phyloP scores from a whole-genome alignment of 1,139 yeast genomes.

The Geotrichum citri-aurantii region DNA sequence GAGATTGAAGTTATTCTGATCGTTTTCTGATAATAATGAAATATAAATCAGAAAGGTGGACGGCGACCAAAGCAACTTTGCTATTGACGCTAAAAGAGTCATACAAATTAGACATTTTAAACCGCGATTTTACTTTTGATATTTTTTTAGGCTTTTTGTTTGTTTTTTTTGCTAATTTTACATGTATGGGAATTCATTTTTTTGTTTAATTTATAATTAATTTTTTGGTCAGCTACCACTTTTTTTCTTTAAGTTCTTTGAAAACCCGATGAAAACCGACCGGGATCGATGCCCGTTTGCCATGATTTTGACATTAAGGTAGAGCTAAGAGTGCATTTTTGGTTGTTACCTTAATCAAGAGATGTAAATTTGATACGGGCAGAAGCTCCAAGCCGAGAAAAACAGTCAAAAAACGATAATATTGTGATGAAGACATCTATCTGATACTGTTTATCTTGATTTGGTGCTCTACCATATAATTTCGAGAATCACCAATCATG shows the following conservation, averaged over 20 bases:
- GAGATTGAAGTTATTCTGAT: background rate
- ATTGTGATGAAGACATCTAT: background rate
- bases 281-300: background rate
- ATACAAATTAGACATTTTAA: background rate
- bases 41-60: background rate
- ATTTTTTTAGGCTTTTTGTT: too few relatives aligned
- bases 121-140: background rate
- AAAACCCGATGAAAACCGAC: background rate
- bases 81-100: background rate
- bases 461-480: background rate
- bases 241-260: background rate
- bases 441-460: background rate
- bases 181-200: background rate
- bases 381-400: background rate
- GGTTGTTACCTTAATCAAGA: too few relatives aligned
- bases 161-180: background rate
- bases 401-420: too few relatives aligned
- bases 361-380: too few relatives aligned
- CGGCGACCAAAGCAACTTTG: background rate
- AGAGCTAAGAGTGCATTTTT: too few relatives aligned
- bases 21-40: background rate
- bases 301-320: background rate
- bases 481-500: background rate
- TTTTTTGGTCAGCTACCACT: background rate
- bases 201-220: background rate